Conservation (phyloP, 148 eudicot species). For the Polygonum aviculare region DNA sequence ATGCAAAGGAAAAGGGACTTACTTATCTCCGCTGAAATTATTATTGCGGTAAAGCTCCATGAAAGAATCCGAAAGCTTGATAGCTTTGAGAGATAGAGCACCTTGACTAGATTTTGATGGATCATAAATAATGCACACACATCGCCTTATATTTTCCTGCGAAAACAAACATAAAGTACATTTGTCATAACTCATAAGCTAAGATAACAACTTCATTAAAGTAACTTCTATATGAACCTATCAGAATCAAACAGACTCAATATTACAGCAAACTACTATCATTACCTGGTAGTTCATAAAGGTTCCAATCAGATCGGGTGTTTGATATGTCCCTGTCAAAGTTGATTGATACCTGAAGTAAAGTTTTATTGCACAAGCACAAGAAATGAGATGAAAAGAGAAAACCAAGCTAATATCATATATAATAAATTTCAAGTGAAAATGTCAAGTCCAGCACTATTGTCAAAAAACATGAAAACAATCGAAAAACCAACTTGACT, state of each 20-base stretch:
- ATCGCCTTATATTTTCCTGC: constrained; percentile 90
- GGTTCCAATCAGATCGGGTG: constrained; percentile 85
- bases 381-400: constrained; percentile 19
- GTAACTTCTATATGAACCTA: constrained; percentile 26
- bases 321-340: constrained; percentile 74
- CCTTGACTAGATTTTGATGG: constrained; percentile 96
- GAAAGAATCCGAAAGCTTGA: constrained; percentile 92
- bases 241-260: background rate
- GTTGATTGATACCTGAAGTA: constrained; percentile 89
- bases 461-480: background rate
- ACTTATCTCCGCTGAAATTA: constrained; percentile 92
- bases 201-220: background rate
- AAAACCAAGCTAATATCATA: background rate
- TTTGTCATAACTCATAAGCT: background rate
- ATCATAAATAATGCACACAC: constrained; percentile 98
- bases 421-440: background rate
- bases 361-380: constrained; percentile 30
- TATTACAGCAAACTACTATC: background rate
- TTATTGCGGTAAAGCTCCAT: constrained; percentile 87
- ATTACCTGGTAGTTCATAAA: constrained; percentile 96
- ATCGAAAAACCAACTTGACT: background rate
- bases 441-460: constrained; percentile 40
- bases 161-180: constrained; percentile 14
- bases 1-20: constrained; percentile 16
- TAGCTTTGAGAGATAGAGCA: constrained; percentile 58